phyloP scores from a whole-genome alignment of 2,329 filamentous ascomycete species.

The Dactylellina sp. region DNA sequence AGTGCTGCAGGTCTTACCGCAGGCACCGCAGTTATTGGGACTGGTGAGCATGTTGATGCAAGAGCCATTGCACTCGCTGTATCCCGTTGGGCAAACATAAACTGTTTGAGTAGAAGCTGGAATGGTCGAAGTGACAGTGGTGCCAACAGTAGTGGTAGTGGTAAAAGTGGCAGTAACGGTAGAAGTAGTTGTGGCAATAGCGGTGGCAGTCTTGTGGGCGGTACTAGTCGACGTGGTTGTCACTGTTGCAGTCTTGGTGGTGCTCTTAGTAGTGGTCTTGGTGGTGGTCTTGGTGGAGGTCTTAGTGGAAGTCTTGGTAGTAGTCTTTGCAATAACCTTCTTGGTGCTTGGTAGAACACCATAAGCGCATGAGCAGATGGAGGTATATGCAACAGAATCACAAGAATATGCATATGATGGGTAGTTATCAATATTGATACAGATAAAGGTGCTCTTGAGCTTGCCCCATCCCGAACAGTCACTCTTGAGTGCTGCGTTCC shows the following conservation, averaged over 20 bases:
- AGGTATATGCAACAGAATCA: constrained; percentile 19
- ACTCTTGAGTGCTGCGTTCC: constrained; percentile 36
- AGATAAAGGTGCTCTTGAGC: constrained; percentile 22
- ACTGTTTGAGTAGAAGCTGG: constrained; percentile 27
- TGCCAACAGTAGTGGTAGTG: constrained; percentile 1
- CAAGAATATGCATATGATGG: constrained; percentile 27
- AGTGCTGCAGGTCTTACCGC: constrained; percentile 27
- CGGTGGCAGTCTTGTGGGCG: neutral
- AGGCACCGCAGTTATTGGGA: constrained; percentile 28
- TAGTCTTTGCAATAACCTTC: constrained; percentile 24
- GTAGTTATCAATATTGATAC: constrained; percentile 16
- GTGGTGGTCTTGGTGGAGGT: constrained; percentile 12
- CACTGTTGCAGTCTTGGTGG: neutral
- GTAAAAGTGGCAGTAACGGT: constrained; percentile 7
- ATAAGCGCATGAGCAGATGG: constrained; percentile 23
- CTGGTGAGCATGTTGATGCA: constrained; percentile 11
- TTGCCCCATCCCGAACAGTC: constrained; percentile 7
- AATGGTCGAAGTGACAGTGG: constrained; percentile 5
- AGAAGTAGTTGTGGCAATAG: neutral
- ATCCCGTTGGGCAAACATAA: constrained; percentile 18
- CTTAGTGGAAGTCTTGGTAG: constrained; percentile 13
- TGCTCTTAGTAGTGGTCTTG: neutral
- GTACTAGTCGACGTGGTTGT: constrained; percentile 12
- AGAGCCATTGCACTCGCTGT: constrained; percentile 3
- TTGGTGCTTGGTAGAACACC: constrained; percentile 21